These are phyloP conservation scores for Asterella californica DNA, from an alignment of 225 moss, liverwort and hornwort species.

Conservation along the genomic window DNA sequence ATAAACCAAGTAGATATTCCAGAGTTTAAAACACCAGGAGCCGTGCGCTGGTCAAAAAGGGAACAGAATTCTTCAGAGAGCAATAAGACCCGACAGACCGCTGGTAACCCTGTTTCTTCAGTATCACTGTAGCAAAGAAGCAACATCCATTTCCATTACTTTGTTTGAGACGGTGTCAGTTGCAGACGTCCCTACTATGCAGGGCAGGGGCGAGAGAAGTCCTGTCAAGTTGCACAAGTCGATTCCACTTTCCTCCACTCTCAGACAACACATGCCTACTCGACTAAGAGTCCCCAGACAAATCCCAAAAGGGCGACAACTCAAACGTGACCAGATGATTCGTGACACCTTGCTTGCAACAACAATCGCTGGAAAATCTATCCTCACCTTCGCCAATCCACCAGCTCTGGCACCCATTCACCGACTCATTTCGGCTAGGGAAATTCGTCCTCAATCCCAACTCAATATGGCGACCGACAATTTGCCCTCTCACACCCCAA, in stretches of 20 bases:
- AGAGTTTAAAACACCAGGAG: not conserved
- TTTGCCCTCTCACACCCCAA: not conserved
- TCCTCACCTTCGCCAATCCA: constrained; percentile 12
- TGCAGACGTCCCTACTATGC: not conserved
- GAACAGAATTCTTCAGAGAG: not conserved
- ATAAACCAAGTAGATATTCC: not conserved
- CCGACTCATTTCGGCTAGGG: not conserved
- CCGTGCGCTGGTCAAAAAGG: not conserved
- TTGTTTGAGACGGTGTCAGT: not conserved
- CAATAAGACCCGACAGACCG: not conserved
- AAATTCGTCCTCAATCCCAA: not conserved
- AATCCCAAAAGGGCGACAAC: not conserved
- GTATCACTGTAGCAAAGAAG: not conserved
- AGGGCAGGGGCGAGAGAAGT: not conserved
- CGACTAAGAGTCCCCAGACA: not conserved
- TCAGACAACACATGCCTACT: not conserved
- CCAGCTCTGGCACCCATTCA: constrained; percentile 12
- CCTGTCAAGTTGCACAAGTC: not conserved
- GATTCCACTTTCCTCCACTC: not conserved
- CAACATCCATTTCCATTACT: not conserved
- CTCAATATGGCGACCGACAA: not conserved
- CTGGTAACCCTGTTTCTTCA: not conserved
- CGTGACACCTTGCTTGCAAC: not conserved
- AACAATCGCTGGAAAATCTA: not conserved
- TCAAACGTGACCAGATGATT: not conserved